These are phyloP conservation scores for Blepharisma stoltei DNA, from an alignment of 73 alveolate genomes.

Conservation along the genomic window DNA sequence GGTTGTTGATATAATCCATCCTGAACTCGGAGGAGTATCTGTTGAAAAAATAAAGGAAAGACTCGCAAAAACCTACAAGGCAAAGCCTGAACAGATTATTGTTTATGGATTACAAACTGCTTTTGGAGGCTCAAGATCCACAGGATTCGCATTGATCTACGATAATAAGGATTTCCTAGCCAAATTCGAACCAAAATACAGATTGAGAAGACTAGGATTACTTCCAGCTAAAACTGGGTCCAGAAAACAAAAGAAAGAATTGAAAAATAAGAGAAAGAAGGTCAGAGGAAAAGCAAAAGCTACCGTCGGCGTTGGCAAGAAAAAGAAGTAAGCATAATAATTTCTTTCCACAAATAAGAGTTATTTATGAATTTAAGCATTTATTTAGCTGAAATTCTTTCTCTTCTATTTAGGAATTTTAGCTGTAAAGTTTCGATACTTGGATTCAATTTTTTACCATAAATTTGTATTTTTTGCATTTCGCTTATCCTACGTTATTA, in stretches of 20 bases:
- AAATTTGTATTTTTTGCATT: no score
- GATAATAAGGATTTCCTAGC: constrained; percentile 72
- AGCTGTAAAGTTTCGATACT: no score
- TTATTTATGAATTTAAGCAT: no score
- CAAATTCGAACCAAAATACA: constrained; percentile 72
- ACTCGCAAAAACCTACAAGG: constrained; percentile 65
- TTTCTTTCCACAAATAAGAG: no score
- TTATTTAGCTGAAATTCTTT: no score
- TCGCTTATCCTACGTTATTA: no score
- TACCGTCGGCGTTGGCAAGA: no score
- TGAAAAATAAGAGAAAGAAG: constrained; percentile 43
- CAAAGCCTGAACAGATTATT: constrained; percentile 61
- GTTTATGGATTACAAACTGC: constrained; percentile 81
- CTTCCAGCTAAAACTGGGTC: constrained; percentile 40
- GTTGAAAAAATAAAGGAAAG: constrained; percentile 76
- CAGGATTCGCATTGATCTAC: constrained; percentile 90
- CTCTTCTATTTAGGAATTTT: no score
- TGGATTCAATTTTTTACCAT: no score
- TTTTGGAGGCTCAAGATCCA: constrained; percentile 91
- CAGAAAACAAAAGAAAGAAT: constrained; percentile 48
- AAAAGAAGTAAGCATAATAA: no score
- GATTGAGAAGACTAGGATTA: constrained; percentile 52
- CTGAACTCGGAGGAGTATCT: constrained; percentile 75
- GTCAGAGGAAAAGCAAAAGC: no score
- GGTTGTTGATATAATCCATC: constrained; percentile 78